Conservation (phyloP, 192 early-diverging fungal genomes). For the Endogone sp. region DNA sequence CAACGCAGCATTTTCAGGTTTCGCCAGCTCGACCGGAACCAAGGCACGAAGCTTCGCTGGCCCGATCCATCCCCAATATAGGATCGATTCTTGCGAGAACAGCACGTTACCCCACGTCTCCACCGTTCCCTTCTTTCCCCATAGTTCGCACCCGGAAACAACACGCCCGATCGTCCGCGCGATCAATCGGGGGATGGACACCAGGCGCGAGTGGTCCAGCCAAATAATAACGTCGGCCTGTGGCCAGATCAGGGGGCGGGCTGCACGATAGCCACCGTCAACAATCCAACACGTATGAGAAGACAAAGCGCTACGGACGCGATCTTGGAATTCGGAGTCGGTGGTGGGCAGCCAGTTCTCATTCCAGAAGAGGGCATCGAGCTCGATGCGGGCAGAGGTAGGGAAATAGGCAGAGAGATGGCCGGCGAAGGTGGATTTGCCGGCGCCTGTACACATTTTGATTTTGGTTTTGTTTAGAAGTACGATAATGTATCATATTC, state of each 20-base stretch:
- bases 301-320: background rate
- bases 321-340: background rate
- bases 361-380: background rate
- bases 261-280: background rate
- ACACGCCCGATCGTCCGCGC: background rate
- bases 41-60: background rate
- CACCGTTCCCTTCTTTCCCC: background rate
- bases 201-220: background rate
- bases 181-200: background rate
- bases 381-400: background rate
- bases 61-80: background rate
- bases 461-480: background rate
- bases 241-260: background rate
- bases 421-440: background rate
- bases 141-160: background rate
- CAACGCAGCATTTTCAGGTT: background rate
- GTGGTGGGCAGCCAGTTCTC: background rate
- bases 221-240: background rate
- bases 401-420: background rate
- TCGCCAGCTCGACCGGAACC: background rate
- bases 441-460: background rate
- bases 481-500: background rate
- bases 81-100: background rate
- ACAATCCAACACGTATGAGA: background rate
- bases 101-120: background rate